Base-by-base conservation (phyloP, 768 basidiomycete species). In the Pulveroboletus sp. region DNA sequence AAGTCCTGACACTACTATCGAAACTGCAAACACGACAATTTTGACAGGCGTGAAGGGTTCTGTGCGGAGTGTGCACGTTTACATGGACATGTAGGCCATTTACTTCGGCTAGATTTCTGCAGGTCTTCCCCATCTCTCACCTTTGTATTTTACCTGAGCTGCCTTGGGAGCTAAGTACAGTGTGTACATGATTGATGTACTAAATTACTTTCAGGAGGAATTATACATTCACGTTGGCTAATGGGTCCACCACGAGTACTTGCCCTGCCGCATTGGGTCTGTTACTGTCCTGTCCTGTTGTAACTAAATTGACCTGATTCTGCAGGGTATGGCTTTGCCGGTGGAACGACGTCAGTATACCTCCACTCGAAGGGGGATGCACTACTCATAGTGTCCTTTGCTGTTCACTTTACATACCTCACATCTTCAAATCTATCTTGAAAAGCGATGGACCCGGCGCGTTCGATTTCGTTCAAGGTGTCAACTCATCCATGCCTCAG, bases 251-350 rank as follows among this genome's bases (percentile, higher is more conserved):
- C 6, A 83, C 80, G 30, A 73, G 74, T 26, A 91, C 89, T 1
- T 91, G 88, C 60, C 85, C 86, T n/a, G 73, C 88, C 53, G 89
- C 86, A 41, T 71, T 89, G 67, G 89, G 86, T 86, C 52, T 50
- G 77, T 61, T 28, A 13, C 26, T 31, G 26, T 26, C 35, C 47
- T 4, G 8, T 54, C 36, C 28, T 53, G 49, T 45, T 47, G 8
- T 57, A 15, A 11, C 38, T 42, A 40, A 42, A 14, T 30, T 17
- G 35, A 13, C n/a, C 9, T 8, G 18, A 43, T 36, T 43, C 13
- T 1, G 3, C 43, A 88, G 86, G 88, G 10, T 89, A 73, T 64
- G 74, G 79, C 1, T 90, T 90, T 56, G 88, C 86, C 14, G 87
- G 85, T 41, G 88, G 88, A 63, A 89, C 86, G 27, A 88, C 86